phyloP scores from a whole-genome alignment of 169 alveolate species.

The Cryptosporidium muris region DNA sequence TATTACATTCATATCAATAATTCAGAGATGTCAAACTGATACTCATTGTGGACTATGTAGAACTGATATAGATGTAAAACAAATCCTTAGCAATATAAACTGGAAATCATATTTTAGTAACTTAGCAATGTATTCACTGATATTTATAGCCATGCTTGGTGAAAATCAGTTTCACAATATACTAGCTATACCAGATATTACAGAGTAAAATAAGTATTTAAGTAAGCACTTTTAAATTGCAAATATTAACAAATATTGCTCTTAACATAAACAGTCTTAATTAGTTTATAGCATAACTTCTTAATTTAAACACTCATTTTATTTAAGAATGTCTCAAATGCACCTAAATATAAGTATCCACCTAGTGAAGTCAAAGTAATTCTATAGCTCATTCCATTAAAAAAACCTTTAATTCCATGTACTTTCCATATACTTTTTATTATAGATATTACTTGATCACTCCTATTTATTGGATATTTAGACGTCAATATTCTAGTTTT shows the following conservation, averaged over 20 bases:
- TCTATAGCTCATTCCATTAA: background rate
- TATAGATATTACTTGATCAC: background rate
- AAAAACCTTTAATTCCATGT: background rate
- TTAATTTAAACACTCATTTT: too few species aligned
- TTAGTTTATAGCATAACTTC: too few species aligned
- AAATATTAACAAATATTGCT: too few species aligned
- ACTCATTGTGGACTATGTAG: constrained; percentile 45
- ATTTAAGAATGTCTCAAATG: too few species aligned
- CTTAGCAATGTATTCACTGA: constrained; percentile 18
- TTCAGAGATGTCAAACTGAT: constrained; percentile 44
- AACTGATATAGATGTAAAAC: constrained; percentile 34
- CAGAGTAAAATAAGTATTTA: too few species aligned
- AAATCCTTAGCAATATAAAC: constrained; percentile 45
- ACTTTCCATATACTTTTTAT: background rate
- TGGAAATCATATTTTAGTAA: constrained; percentile 62
- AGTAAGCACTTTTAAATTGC: too few species aligned
- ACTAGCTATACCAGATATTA: too few species aligned
- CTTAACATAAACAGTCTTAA: too few species aligned
- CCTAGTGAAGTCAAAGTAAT: background rate
- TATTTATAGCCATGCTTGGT: too few species aligned
- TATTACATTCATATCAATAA: constrained; percentile 27
- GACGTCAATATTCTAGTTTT: background rate
- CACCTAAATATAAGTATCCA: constrained; percentile 1
- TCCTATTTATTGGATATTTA: background rate
- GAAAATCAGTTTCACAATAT: too few species aligned